phyloP scores from a whole-genome alignment of 345 rosid species.

The Corchorus olitorius region DNA sequence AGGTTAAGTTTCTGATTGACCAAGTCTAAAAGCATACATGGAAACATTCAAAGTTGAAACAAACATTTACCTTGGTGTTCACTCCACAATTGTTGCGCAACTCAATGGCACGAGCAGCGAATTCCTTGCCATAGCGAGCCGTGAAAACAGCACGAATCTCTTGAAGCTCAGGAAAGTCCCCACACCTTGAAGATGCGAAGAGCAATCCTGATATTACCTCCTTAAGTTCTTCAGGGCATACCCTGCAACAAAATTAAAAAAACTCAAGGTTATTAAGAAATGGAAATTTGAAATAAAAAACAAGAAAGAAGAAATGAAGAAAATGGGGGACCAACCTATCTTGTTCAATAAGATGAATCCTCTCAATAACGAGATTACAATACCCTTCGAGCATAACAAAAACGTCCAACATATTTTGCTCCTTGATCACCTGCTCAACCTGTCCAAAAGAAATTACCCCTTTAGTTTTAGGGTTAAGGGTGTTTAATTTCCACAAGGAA shows the following conservation, averaged over 20 bases:
- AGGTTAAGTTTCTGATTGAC: background rate
- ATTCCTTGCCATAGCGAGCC: constrained; percentile 77
- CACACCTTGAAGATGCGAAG: constrained; percentile 77
- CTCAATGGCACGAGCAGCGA: constrained; percentile 72
- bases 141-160: constrained; percentile 66
- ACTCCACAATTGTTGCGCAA: constrained; percentile 80
- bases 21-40: background rate
- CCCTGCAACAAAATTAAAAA: constrained; percentile 35
- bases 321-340: constrained; percentile 34
- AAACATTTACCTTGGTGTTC: constrained; percentile 49
- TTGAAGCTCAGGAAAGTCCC: constrained; percentile 91
- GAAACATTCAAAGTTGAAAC: background rate
- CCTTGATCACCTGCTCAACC: constrained; percentile 72
- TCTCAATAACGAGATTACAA: constrained; percentile 62
- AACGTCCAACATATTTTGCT: constrained; percentile 70
- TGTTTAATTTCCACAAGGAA: background rate
- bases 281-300: background rate
- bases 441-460: constrained; percentile 22
- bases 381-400: constrained; percentile 64
- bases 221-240: constrained; percentile 74
- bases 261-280: background rate
- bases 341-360: constrained; percentile 62
- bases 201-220: constrained; percentile 77
- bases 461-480: background rate
- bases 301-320: background rate